Conservation (phyloP, 805 yeast species). For the Candida montana region DNA sequence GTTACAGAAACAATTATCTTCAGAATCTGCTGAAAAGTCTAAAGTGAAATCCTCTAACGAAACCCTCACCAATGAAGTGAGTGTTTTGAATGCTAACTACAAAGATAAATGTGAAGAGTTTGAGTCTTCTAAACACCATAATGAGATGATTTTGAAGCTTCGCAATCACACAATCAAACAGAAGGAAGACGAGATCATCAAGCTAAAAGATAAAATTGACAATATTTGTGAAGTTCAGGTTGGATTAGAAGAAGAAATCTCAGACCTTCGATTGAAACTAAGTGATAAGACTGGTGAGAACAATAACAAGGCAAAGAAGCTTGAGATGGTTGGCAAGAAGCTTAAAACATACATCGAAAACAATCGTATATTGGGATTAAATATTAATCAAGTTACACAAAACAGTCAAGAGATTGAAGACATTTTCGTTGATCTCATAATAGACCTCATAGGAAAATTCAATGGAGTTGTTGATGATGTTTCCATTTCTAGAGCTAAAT, state of each 20-base stretch:
- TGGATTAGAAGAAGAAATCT: conserved; percentile 1
- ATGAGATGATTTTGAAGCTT: neutral
- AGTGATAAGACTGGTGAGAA: conserved; percentile 10
- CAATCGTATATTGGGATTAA: conserved; percentile 10
- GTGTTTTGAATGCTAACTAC: neutral
- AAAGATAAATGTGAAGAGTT: conserved; percentile 5
- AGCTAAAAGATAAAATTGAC: conserved; percentile 5
- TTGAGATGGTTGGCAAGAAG: conserved; percentile 1
- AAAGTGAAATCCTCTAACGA: neutral
- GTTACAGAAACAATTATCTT: neutral
- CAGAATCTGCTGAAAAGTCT: neutral
- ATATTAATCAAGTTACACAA: conserved; percentile 7
- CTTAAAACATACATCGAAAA: conserved; percentile 5
- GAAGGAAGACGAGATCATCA: conserved; percentile 15
- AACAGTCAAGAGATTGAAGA: conserved; percentile 12
- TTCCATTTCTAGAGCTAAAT: conserved; percentile 12
- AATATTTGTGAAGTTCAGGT: neutral
- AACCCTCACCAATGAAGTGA: neutral
- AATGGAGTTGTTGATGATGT: conserved; percentile 16
- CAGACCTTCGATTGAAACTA: conserved; percentile 10
- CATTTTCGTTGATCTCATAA: conserved; percentile 4
- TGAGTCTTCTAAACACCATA: conserved; percentile 2
- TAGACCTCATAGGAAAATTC: conserved; percentile 8
- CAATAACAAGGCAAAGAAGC: conserved; percentile 2
- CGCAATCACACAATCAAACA: conserved; percentile 4